phyloP scores from a whole-genome alignment of 2,329 filamentous ascomycete species.

The Sordariomycetes sp. region DNA sequence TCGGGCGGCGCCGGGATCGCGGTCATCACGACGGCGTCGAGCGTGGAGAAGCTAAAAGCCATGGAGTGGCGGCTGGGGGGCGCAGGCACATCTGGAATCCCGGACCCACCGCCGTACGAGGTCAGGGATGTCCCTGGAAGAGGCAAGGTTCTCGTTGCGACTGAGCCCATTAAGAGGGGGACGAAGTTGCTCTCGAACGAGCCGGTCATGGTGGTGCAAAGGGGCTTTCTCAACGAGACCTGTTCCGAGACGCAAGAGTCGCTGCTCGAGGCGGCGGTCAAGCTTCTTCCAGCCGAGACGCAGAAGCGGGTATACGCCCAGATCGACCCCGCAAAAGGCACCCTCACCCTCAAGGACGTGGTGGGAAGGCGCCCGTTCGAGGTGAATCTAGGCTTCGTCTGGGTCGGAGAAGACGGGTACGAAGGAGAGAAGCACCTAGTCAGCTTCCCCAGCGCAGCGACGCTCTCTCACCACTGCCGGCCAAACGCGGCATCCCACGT shows the following conservation, averaged over 20 bases:
- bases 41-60: slow-evolving; percentile 3
- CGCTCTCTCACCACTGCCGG: slow-evolving; percentile 23
- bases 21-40: background rate
- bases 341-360: slow-evolving; percentile 2
- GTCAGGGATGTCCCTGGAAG: slow-evolving; percentile 11
- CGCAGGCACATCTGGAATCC: background rate
- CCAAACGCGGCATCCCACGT: slow-evolving; percentile 29
- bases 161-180: slow-evolving; percentile 10
- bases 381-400: background rate
- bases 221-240: slow-evolving; percentile 2
- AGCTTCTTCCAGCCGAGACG: slow-evolving; percentile 2
- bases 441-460: background rate
- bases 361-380: background rate
- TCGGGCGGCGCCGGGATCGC: slow-evolving; percentile 1
- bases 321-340: background rate
- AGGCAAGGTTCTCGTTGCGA: slow-evolving; percentile 13
- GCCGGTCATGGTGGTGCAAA: slow-evolving; percentile 1
- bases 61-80: background rate
- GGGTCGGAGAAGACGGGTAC: background rate
- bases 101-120: slow-evolving; percentile 9
- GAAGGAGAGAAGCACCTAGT: slow-evolving; percentile 3
- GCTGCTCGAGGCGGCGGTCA: slow-evolving; percentile 1
- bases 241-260: slow-evolving; percentile 1
- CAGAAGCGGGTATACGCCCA: slow-evolving; percentile 1
- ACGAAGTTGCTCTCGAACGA: slow-evolving; percentile 1